A percentile compares a stretch with the other conserved stretches of the same genome.
Conservation (phyloP, 805 yeast genomes). For the Pichia paraexigua region DNA sequence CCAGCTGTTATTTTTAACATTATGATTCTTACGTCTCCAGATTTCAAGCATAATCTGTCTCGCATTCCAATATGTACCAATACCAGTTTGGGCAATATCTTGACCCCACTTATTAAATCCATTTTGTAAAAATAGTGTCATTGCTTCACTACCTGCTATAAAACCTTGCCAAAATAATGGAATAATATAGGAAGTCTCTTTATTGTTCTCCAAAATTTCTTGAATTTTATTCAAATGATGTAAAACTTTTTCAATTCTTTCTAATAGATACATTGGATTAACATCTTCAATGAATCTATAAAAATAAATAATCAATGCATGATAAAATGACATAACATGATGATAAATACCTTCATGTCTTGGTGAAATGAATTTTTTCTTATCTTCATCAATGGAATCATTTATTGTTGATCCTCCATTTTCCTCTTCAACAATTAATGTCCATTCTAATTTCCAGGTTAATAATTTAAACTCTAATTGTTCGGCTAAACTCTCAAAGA, state of each 20-base stretch:
- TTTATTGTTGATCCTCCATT: not conserved
- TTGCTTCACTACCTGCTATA: conserved; percentile 77
- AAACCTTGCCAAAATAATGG: conserved; percentile 89
- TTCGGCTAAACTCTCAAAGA: conserved; percentile 27
- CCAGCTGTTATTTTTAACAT: conserved; percentile 62
- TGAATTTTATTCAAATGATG: conserved; percentile 58
- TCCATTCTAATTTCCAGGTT: conserved; percentile 75
- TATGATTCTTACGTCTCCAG: conserved; percentile 64
- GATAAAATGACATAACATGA: conserved; percentile 72
- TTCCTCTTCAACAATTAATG: conserved; percentile 32
- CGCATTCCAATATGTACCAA: conserved; percentile 83
- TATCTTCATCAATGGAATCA: conserved; percentile 6
- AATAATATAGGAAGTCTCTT: conserved; percentile 49
- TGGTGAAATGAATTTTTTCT: conserved; percentile 34
- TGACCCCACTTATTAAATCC: conserved; percentile 71
- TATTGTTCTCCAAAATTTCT: conserved; percentile 37
- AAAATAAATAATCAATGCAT: conserved; percentile 64
- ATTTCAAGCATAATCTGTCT: conserved; percentile 80
- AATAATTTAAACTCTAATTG: conserved; percentile 43
- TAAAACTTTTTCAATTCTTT: conserved; percentile 52
- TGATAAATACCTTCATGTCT: conserved; percentile 70
- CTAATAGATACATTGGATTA: conserved; percentile 51
- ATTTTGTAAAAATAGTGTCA: conserved; percentile 46
- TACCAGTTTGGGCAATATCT: conserved; percentile 48
- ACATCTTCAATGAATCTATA: conserved; percentile 53